A percentile compares a stretch with the other conserved stretches of the same genome.
Evolutionary conservation across 1,139 yeast genomes (phyloP).

Genomic region (Candida neerlandica): DNA sequence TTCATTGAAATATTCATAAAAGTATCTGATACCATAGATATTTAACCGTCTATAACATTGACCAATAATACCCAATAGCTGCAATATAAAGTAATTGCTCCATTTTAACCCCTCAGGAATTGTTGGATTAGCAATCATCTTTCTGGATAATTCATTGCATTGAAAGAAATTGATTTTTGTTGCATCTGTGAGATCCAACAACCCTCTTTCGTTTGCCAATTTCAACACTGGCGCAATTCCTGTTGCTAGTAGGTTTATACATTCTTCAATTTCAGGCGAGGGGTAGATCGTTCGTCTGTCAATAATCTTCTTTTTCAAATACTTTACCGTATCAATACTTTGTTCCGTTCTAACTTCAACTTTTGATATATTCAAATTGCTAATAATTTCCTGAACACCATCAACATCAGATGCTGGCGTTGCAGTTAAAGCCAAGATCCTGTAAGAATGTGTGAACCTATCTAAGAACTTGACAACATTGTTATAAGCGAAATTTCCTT

Average conservation of each 20-base stretch:
- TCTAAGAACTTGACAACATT: conserved; percentile 71
- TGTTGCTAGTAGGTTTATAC: conserved; percentile 43
- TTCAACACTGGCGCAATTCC: conserved; percentile 69
- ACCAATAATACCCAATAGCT: conserved; percentile 72
- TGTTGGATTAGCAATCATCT: conserved; percentile 51
- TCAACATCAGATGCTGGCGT: conserved; percentile 91
- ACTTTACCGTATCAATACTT: conserved; percentile 75
- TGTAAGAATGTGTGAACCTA: conserved; percentile 64
- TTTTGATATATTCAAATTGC: conserved; percentile 69
- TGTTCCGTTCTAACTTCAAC: conserved; percentile 87
- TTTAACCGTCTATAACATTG: conserved; percentile 68
- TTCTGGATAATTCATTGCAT: conserved; percentile 70
- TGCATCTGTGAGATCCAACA: conserved; percentile 68
- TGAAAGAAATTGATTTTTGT: conserved; percentile 68
- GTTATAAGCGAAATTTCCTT: conserved; percentile 86
- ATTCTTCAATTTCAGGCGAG: conserved; percentile 54
- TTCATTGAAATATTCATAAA: conserved; percentile 63
- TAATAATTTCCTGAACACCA: conserved; percentile 83
- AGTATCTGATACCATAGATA: conserved; percentile 81
- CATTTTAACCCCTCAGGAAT: conserved; percentile 71
- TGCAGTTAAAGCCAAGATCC: conserved; percentile 89
- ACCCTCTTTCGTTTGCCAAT: conserved; percentile 63
- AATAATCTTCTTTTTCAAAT: conserved; percentile 71
- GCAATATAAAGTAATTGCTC: conserved; percentile 64
- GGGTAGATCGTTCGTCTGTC: conserved; percentile 59